Base-by-base conservation (phyloP, 139 green algal genomes). In the Nannochloris sp. region DNA sequence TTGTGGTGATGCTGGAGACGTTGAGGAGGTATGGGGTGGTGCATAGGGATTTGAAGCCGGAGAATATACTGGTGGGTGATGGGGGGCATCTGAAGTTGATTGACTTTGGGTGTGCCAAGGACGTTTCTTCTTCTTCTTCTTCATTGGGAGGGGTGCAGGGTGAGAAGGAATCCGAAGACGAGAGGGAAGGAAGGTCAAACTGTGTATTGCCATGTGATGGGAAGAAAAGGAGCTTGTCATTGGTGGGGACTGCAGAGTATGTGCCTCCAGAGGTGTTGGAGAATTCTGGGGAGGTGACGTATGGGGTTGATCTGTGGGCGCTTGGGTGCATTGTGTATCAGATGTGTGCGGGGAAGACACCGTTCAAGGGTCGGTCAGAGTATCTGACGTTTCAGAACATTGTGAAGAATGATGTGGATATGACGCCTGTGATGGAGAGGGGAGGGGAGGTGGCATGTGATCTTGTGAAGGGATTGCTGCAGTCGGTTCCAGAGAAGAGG, bases 211-310 rank as follows among this genome's bases (percentile, higher is more conserved):
- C 20, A 2, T 59, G 16, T 13, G 49, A 25, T 28, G 37, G 25
- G 37, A 44, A 5, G n/a, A 20, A 50, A 44, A 59, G 46, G 63
- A 25, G 8, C 28, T 45, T 68, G 2, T 90, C 82, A 0, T 85
- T 96, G 57, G 88, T 94, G 17, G 88, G 89, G 30, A 95, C 88
- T 11, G 89, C 89, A 4, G 89, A 96, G 65, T 96, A 93, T 59
- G 75, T 94, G 5, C 79, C 82, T 6, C 87, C 87, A 4, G 87
- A 84, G 70, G 72, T 89, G n/a, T 74, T 94, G 14, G 60, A 74
- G 58, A 93, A 89, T 67, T 40, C 33, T 40, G 12, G 66, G 28
- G 43, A 61, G 25, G 59, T 91, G 13, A 80, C 49, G 17, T 86
- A 73, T 49, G 78, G 82, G 1, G 67, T 75, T 2, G 88, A 95